These are phyloP conservation scores for Crotalaria pallida DNA, from an alignment of 306 rosid species.

Conservation along the genomic window DNA sequence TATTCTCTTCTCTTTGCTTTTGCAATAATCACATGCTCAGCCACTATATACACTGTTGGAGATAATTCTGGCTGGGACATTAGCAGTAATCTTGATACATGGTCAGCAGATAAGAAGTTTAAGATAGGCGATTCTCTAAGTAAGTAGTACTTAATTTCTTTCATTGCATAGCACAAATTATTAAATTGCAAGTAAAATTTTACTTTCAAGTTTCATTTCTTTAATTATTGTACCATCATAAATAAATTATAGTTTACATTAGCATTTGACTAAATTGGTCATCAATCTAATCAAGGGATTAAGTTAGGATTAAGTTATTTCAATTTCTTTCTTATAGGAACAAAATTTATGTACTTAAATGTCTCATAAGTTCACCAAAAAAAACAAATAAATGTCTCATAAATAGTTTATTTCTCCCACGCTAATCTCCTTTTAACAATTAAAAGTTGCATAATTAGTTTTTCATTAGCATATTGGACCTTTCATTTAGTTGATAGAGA, in stretches of 20 bases:
- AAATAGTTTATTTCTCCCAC: neutral
- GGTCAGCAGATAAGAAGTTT: conserved; percentile 59
- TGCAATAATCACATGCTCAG: conserved; percentile 39
- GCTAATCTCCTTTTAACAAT: neutral
- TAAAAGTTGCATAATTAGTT: neutral
- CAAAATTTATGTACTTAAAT: neutral
- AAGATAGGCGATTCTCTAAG: conserved; percentile 59
- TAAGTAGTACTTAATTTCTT: conserved; percentile 30
- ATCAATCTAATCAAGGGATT: neutral
- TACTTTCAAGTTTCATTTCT: neutral
- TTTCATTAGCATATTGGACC: neutral
- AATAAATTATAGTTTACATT: neutral
- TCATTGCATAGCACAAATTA: neutral
- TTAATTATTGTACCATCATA: neutral
- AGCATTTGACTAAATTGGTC: neutral
- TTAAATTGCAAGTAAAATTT: neutral
- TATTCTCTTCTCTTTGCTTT: conserved; percentile 30
- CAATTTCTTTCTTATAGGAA: neutral
- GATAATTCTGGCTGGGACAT: conserved; percentile 92
- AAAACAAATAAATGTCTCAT: neutral
- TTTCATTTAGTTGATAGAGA: neutral
- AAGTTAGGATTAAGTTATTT: neutral
- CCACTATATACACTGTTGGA: conserved; percentile 67
- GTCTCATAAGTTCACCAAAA: too few species aligned
- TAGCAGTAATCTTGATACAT: conserved; percentile 65